Evolutionary conservation across 2,329 filamentous ascomycete species (phyloP).

Genomic region (Westerdykella ornata): DNA sequence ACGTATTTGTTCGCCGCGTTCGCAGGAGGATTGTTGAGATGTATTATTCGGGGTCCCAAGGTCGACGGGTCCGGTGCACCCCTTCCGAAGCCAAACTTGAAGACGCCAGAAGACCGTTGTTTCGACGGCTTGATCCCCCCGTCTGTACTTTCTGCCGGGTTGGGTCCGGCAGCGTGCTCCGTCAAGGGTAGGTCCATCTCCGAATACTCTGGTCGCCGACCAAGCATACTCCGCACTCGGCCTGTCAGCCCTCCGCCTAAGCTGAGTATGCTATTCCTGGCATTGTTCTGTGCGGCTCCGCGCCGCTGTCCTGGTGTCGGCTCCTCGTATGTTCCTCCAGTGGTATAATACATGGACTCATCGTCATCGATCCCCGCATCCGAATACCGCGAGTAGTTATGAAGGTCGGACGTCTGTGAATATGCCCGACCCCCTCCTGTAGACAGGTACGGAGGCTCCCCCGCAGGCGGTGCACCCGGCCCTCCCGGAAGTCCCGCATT

Average conservation of each 20-base stretch:
- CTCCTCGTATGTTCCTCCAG: slow-evolving; percentile 54
- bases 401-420: slow-evolving; percentile 72
- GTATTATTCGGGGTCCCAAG: slow-evolving; percentile 83
- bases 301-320: slow-evolving; percentile 43
- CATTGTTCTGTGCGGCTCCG: slow-evolving; percentile 54
- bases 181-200: slow-evolving; percentile 98
- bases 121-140: slow-evolving; percentile 30
- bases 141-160: slow-evolving; percentile 36
- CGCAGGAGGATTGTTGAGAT: slow-evolving; percentile 91
- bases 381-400: slow-evolving; percentile 88
- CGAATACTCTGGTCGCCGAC: slow-evolving; percentile 80
- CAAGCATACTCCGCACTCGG: slow-evolving; percentile 80
- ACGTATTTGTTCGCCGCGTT: slow-evolving; percentile 85
- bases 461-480: slow-evolving; percentile 36
- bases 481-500: slow-evolving; percentile 41
- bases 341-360: slow-evolving; percentile 71
- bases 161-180: slow-evolving; percentile 55
- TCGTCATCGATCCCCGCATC: slow-evolving; percentile 82
- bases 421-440: slow-evolving; percentile 43
- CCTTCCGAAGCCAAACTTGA: slow-evolving; percentile 88
- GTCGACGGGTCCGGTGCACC: slow-evolving; percentile 83
- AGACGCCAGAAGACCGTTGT: slow-evolving; percentile 50
- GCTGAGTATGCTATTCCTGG: slow-evolving; percentile 81
- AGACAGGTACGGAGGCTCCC: slow-evolving; percentile 28
- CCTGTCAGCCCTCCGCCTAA: slow-evolving; percentile 83